A percentile compares a stretch with the other conserved stretches of the same genome.
phyloP scores from a whole-genome alignment of 2,329 filamentous ascomycete genomes.

The Colletotrichum musicola region DNA sequence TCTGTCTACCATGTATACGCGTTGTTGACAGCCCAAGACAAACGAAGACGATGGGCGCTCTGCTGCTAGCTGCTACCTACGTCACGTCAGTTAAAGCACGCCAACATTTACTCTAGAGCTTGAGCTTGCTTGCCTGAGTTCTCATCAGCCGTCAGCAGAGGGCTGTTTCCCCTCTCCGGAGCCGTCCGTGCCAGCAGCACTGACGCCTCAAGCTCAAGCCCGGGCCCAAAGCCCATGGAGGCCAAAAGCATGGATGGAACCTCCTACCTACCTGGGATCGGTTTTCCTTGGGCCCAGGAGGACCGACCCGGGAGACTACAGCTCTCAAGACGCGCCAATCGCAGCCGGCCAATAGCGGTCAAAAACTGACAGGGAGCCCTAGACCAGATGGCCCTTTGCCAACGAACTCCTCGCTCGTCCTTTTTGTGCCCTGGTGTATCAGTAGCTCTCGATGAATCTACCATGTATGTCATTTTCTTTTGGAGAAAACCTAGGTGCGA shows the following conservation, averaged over 20 bases:
- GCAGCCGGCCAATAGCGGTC: slow-evolving; percentile 24
- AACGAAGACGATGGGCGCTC: too few relatives aligned
- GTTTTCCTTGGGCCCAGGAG: slow-evolving; percentile 27
- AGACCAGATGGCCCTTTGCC: slow-evolving; percentile 16
- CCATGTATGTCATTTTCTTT: background rate
- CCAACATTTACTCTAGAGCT: background rate
- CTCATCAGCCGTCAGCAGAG: slow-evolving; percentile 8
- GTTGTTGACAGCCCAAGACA: too few relatives aligned
- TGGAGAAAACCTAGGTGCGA: slow-evolving; percentile 30
- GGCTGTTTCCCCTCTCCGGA: slow-evolving; percentile 4
- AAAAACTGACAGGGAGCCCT: slow-evolving; percentile 26
- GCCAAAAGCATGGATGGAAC: slow-evolving; percentile 7
- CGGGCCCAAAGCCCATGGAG: background rate
- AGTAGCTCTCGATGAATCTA: too few relatives aligned
- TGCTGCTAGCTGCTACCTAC: too few relatives aligned
- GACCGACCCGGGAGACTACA: slow-evolving; percentile 13
- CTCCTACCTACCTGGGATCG: background rate
- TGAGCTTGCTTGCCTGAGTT: background rate
- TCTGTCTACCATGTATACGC: background rate
- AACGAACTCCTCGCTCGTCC: slow-evolving; percentile 28
- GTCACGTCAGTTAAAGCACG: too few relatives aligned
- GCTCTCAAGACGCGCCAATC: slow-evolving; percentile 31
- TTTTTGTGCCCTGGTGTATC: background rate
- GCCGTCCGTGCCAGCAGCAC: slow-evolving; percentile 30
- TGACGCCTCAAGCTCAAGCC: slow-evolving; percentile 3